phyloP scores from a whole-genome alignment of 164 flowering plant species.

The Umbilicus rupestris region DNA sequence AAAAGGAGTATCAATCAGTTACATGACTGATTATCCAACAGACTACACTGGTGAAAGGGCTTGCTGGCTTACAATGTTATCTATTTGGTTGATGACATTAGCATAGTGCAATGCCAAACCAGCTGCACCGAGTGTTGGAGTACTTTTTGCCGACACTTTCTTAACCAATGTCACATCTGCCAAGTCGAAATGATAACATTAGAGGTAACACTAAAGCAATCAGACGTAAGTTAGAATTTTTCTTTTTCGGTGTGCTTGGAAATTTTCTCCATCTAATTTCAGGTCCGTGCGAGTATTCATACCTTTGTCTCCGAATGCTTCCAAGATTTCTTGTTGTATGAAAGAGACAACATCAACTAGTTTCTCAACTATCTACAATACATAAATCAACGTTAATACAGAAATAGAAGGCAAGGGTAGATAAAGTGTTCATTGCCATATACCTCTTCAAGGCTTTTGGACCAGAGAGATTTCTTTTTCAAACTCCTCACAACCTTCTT shows the following conservation, averaged over 20 bases:
- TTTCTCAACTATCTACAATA: slow-evolving; percentile 64
- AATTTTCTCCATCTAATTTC: no score
- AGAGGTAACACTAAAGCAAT: not conserved
- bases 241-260: not conserved
- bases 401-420: not conserved
- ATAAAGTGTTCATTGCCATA: not conserved
- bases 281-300: slow-evolving; percentile 8
- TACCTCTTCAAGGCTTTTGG: slow-evolving; percentile 95
- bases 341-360: slow-evolving; percentile 58
- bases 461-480: slow-evolving; percentile 95
- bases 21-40: not conserved
- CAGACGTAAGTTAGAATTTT: not conserved
- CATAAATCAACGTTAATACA: not conserved
- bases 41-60: not conserved
- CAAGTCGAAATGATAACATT: not conserved
- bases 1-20: not conserved
- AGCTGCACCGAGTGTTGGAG: slow-evolving; percentile 46
- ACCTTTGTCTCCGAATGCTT: slow-evolving; percentile 48
- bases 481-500: slow-evolving; percentile 76
- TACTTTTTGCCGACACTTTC: slow-evolving; percentile 17
- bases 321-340: slow-evolving; percentile 52
- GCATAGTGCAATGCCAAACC: slow-evolving; percentile 82
- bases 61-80: slow-evolving; percentile 39
- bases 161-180: slow-evolving; percentile 20
- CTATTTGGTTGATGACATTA: slow-evolving; percentile 59